A percentile compares a stretch with the other conserved stretches of the same genome.
Evolutionary conservation across 306 rosid species (phyloP).

Genomic region (Comarum palustre): DNA sequence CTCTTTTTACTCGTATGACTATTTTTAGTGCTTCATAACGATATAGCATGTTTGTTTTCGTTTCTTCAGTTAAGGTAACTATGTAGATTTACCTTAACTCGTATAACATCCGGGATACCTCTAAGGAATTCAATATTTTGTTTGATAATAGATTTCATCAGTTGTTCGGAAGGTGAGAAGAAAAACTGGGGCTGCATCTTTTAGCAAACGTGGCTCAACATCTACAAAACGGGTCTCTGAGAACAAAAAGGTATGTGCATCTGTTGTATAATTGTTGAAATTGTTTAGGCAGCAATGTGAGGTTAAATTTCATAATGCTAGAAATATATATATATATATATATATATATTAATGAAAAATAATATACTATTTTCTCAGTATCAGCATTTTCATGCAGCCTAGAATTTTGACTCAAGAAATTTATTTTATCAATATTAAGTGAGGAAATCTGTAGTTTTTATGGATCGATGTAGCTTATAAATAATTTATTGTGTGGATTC

Average conservation of each 20-base stretch:
- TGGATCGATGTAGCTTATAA: background rate
- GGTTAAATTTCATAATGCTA: background rate
- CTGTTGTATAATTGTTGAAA: background rate
- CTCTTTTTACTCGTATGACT: background rate
- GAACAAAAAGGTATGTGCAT: constrained; percentile 68
- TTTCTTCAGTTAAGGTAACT: background rate
- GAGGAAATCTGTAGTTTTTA: background rate
- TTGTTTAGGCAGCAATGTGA: background rate
- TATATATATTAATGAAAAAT: background rate
- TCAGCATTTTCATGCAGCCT: background rate
- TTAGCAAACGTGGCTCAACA: constrained; percentile 50
- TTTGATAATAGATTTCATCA: constrained; percentile 59
- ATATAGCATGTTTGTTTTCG: background rate
- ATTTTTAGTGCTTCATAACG: background rate
- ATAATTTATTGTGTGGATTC: background rate
- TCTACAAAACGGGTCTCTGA: constrained; percentile 61
- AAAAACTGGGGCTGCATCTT: constrained; percentile 53
- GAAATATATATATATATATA: background rate
- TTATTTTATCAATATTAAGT: background rate
- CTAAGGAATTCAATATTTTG: constrained; percentile 8
- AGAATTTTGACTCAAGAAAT: background rate
- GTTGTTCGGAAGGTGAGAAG: constrained; percentile 62
- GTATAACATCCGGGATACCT: too few species aligned
- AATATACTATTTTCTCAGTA: background rate
- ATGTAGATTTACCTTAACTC: background rate